Base-by-base conservation (phyloP, 352 stramenopile genomes). In the Phytopythium kandeliae region DNA sequence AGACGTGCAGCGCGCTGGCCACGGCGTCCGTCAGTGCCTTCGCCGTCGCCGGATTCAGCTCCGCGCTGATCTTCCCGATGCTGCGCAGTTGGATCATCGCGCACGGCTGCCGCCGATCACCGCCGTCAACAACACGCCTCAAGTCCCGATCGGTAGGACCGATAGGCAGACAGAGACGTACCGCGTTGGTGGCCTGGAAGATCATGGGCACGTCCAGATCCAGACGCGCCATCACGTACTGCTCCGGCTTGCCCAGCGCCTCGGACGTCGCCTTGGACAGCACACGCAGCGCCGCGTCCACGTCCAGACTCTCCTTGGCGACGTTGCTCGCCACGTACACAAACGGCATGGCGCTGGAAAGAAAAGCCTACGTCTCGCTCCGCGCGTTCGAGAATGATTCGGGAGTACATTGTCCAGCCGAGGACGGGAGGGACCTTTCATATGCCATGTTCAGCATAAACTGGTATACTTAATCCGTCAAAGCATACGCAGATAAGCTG, bases 281-380 rank as follows among this genome's bases (percentile, higher is more conserved):
- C 24, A 55, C 58, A 34, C 62, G 64, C 13, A 69, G 30, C 4
- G 58, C 55, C 43, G 53, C 55, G 47, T 61, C 52, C 33, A 54
- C 51, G 53, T 72, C 58, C 37, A 73, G 56, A 31, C 49, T 65
- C 22, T 52, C 43, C 47, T 60, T 60, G 46, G 65, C 50, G 24
- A 70, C 62, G 55, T 75, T 78, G 57, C 52, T 67, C 36, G 61
- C 62, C 46, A 78, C 64, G 38, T 65, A 57, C 9, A 78, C 43
- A 52, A 60, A 74, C 24, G 68, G 64, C 68, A 78, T 78, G 21
- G 22, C 13, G 38, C 8, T 45, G 19, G 50, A 25, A 16, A 25
- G 28, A 26, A 8, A 16, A 28, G 19, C n/a, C n/a, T n/a, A n/a
- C n/a, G n/a, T n/a, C n/a, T n/a, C 10, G 28, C 5, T 10, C 28